A percentile compares a stretch with the other conserved stretches of the same genome.
Evolutionary conservation across 2,329 filamentous ascomycete species (phyloP).

Genomic region (Epicoccum nigrum): DNA sequence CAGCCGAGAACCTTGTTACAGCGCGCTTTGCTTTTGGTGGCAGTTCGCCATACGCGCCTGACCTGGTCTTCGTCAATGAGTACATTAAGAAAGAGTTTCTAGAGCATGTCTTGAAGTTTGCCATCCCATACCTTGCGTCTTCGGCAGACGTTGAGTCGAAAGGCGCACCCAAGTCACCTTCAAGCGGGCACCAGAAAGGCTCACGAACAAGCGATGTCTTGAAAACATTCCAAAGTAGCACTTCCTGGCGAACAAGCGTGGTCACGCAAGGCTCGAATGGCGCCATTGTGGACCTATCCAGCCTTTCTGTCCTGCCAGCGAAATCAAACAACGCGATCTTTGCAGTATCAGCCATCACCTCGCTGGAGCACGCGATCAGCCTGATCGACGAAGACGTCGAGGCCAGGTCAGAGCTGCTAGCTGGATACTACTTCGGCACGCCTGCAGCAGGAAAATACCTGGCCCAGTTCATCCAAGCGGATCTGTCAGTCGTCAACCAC

Average conservation of each 20-base stretch:
- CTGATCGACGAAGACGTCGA: slow-evolving; percentile 46
- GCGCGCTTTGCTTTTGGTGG: slow-evolving; percentile 64
- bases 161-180: slow-evolving; percentile 13
- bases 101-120: slow-evolving; percentile 54
- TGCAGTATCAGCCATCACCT: slow-evolving; percentile 54
- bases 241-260: slow-evolving; percentile 29
- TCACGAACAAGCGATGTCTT: slow-evolving; percentile 14
- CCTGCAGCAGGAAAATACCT: slow-evolving; percentile 63
- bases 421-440: slow-evolving; percentile 61
- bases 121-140: slow-evolving; percentile 36
- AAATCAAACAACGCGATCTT: slow-evolving; percentile 55
- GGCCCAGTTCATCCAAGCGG: slow-evolving; percentile 60
- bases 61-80: slow-evolving; percentile 69
- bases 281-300: slow-evolving; percentile 35
- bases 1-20: slow-evolving; percentile 60
- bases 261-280: slow-evolving; percentile 34
- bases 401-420: slow-evolving; percentile 41
- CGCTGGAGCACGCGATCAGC: slow-evolving; percentile 62
- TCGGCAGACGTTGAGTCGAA: slow-evolving; percentile 11
- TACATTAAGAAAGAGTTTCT: slow-evolving; percentile 63
- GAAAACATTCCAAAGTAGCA: slow-evolving; percentile 18
- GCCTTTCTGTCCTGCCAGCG: slow-evolving; percentile 27
- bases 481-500: slow-evolving; percentile 62
- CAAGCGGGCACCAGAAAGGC: slow-evolving; percentile 14
- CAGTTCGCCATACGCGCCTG: slow-evolving; percentile 65